These are phyloP conservation scores for Exophiala oligosperma DNA, from an alignment of 2,329 filamentous ascomycete species.

Conservation along the genomic window DNA sequence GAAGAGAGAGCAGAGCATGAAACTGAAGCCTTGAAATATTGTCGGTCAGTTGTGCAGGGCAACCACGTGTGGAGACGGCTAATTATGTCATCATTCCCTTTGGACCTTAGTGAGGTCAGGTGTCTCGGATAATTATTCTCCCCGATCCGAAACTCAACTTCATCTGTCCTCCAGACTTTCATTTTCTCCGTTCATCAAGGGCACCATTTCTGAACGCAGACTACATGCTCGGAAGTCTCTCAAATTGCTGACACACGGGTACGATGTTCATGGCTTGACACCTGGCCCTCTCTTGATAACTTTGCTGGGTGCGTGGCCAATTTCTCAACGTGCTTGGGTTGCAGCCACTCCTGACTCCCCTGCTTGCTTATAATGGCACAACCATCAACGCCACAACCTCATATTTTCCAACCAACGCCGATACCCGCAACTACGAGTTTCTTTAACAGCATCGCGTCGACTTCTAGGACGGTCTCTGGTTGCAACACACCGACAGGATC, in stretches of 20 bases:
- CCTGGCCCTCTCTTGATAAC: neutral
- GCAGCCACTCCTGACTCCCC: neutral
- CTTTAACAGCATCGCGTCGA: conserved; percentile 5
- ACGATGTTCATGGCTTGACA: neutral
- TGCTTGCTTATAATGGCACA: conserved; percentile 23
- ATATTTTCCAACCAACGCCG: conserved; percentile 6
- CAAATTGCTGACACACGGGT: neutral
- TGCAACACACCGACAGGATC: conserved; percentile 26
- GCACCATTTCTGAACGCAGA: neutral
- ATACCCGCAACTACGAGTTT: neutral
- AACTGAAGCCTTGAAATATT: conserved; percentile 6
- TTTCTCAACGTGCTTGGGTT: neutral
- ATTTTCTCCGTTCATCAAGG: neutral
- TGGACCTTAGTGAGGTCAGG: no score
- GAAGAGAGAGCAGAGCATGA: conserved; percentile 25
- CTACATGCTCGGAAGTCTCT: neutral
- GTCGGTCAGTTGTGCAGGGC: conserved; percentile 7
- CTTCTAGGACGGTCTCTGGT: conserved; percentile 16
- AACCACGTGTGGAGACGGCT: neutral
- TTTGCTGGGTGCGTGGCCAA: neutral
- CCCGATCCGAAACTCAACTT: neutral
- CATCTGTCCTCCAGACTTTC: neutral
- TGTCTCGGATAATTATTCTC: neutral
- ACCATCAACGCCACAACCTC: conserved; percentile 13
- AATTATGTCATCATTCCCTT: conserved; percentile 10